phyloP scores from a whole-genome alignment of 2,329 filamentous ascomycete species.

The Phialophora verrucosa region DNA sequence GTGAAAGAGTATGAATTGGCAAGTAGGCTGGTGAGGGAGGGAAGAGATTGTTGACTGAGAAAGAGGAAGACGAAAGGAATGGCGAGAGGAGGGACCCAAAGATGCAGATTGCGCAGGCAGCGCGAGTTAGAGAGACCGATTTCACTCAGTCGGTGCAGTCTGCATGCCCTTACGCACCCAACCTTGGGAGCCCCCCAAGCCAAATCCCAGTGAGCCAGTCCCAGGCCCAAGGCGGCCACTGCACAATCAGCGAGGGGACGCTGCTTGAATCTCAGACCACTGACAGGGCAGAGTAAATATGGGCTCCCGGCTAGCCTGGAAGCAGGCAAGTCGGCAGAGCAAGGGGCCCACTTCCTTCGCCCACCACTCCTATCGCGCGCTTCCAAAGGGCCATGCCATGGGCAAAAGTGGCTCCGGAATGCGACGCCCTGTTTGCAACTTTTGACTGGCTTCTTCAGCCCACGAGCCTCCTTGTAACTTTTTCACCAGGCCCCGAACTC shows the following conservation, averaged over 20 bases:
- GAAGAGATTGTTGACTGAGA: constrained; percentile 24
- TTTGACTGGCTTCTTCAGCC: constrained; percentile 1
- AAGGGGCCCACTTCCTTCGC: constrained; percentile 7
- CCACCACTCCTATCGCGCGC: constrained; percentile 14
- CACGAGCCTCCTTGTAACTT: neutral
- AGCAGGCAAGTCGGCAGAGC: constrained; percentile 7
- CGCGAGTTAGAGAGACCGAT: constrained; percentile 17
- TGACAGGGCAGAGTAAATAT: constrained; percentile 20
- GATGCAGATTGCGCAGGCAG: constrained; percentile 20
- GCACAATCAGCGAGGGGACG: constrained; percentile 14
- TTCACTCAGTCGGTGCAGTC: constrained; percentile 3
- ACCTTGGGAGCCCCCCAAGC: constrained; percentile 17
- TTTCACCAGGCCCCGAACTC: constrained; percentile 3
- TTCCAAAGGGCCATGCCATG: neutral
- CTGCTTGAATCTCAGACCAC: constrained; percentile 19
- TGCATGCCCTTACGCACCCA: constrained; percentile 17
- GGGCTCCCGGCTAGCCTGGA: constrained; percentile 22
- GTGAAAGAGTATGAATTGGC: constrained; percentile 11
- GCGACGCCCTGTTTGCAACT: constrained; percentile 5
- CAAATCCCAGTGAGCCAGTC: constrained; percentile 19
- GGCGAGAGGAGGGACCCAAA: constrained; percentile 29
- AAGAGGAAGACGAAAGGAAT: constrained; percentile 22
- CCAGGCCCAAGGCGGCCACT: constrained; percentile 3
- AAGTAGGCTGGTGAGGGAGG: constrained; percentile 13
- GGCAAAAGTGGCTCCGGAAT: constrained; percentile 1